These are phyloP conservation scores for Neurospora sp. DNA, from an alignment of 495 filamentous ascomycete species.

Conservation along the genomic window DNA sequence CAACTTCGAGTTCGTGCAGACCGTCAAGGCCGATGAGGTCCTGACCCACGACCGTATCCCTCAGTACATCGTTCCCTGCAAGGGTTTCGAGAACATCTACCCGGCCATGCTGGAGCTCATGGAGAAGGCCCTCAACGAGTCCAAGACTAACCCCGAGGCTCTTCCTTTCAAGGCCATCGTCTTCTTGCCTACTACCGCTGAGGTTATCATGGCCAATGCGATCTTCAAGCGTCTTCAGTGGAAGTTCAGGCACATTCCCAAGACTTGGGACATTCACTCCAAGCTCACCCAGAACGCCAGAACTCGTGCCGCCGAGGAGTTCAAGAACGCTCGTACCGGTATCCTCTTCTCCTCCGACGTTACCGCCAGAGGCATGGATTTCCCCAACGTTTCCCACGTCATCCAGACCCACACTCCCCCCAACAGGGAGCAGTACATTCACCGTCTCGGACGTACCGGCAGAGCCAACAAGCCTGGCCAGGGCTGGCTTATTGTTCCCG, in stretches of 20 bases:
- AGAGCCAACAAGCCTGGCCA: slow-evolving; percentile 67
- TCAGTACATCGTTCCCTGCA: slow-evolving; percentile 57
- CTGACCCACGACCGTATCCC: slow-evolving; percentile 78
- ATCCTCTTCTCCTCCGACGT: slow-evolving; percentile 91
- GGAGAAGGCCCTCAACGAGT: slow-evolving; percentile 40
- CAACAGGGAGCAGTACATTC: slow-evolving; percentile 73
- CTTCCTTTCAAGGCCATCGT: slow-evolving; percentile 88
- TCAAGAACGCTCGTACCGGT: slow-evolving; percentile 51
- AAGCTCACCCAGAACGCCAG: slow-evolving; percentile 60
- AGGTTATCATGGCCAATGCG: slow-evolving; percentile 51
- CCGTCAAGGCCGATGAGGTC: slow-evolving; percentile 65
- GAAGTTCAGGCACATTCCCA: slow-evolving; percentile 18
- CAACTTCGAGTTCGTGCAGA: slow-evolving; percentile 74
- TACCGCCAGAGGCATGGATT: slow-evolving; percentile 93
- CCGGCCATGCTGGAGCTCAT: slow-evolving; percentile 70
- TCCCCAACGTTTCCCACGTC: slow-evolving; percentile 85
- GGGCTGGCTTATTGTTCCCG: slow-evolving; percentile 65
- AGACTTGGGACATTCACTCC: slow-evolving; percentile 66
- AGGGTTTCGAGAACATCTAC: slow-evolving; percentile 61
- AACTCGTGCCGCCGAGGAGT: slow-evolving; percentile 57
- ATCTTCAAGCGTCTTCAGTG: slow-evolving; percentile 47
- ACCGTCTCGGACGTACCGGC: slow-evolving; percentile 69
- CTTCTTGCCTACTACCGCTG: slow-evolving; percentile 71
- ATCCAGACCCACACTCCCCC: slow-evolving; percentile 71
- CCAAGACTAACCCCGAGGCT: slow-evolving; percentile 20